These are phyloP conservation scores for Waltiozyma sp. DNA, from an alignment of 1,139 yeast species.

Conservation along the genomic window DNA sequence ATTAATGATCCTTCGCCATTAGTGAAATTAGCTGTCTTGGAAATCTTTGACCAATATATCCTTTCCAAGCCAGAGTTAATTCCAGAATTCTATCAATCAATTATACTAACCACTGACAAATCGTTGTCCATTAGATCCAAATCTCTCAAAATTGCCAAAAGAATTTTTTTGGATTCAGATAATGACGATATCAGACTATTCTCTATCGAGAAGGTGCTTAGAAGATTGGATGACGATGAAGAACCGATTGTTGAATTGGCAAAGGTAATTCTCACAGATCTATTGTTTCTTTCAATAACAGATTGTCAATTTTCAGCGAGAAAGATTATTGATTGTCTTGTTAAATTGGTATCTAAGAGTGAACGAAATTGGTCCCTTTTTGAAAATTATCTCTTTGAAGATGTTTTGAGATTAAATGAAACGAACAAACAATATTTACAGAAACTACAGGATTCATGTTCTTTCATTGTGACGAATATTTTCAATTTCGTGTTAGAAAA, in stretches of 20 bases:
- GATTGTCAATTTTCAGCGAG: constrained; percentile 4
- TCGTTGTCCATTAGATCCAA: constrained; percentile 58
- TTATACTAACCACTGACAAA: constrained; percentile 32
- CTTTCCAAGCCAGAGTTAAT: constrained; percentile 32
- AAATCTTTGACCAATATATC: constrained; percentile 46
- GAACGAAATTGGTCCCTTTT: constrained; percentile 31
- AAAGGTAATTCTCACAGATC: constrained; percentile 27
- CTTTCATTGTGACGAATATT: constrained; percentile 17
- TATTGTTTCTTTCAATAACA: constrained; percentile 30
- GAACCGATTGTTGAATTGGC: constrained; percentile 40
- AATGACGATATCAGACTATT: constrained; percentile 26
- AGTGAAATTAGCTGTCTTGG: constrained; percentile 69
- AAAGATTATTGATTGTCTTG: constrained; percentile 24
- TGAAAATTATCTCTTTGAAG: constrained; percentile 32
- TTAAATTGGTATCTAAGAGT: constrained; percentile 25
- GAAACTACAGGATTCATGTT: constrained; percentile 16
- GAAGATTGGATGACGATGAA: constrained; percentile 62
- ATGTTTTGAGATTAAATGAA: constrained; percentile 24
- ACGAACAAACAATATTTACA: constrained; percentile 13
- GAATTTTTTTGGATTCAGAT: constrained; percentile 32
- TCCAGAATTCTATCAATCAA: constrained; percentile 35
- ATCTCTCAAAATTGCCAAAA: constrained; percentile 41
- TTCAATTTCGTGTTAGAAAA: constrained; percentile 23
- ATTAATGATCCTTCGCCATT: constrained; percentile 54
- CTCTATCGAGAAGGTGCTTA: constrained; percentile 40